Evolutionary conservation across 345 rosid species (phyloP), one percentile per base, ranked within the genome.

Genomic region (Hypericum perforatum): DNA sequence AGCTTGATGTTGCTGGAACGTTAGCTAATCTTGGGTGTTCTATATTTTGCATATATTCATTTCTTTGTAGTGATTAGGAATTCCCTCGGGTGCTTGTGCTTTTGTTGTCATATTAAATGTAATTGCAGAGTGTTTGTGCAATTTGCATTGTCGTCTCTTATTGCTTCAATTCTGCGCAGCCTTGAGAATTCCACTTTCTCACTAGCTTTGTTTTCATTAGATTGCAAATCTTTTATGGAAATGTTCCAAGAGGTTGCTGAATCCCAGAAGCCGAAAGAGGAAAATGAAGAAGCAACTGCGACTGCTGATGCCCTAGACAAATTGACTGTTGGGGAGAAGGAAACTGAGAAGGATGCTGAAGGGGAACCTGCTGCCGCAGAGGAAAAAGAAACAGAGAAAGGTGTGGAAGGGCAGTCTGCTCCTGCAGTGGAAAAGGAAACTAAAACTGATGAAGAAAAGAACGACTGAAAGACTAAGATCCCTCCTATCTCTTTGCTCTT

Each of bases 181-280:
- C 8, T 9, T 13, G 6, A 2, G 15, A 1, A 9, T 45, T 7
- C 14, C 6, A 0, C 13, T 7, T 32, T 10, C 16, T n/a, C 8
- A 14, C 8, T 8, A 13, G 8, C 49, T 58, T 14, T 9, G 11
- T 60, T 5, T 37, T 49, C 16, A 36, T 56, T 77, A 90, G 97
- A 90, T 63, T 82, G 94, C 77, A 90, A 86, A 70, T 71, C 68
- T 15, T 90, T 90, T 58, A 90, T 82, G 97, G 84, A 90, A 54
- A 77, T 6, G 54, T 60, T 86, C 63, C 76, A 77, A 71, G 91
- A 86, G 66, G 82, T 85, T 56, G 85, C 84, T 9, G 90, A 85
- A 58, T 71, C 78, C 11, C 90, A 78, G 63, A 68, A 67, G 41
- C 37, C 43, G 6, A 78, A 72, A 56, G 88, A 80, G 71, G 95